These are phyloP conservation scores for Excoecaria cochinchinensis DNA, from an alignment of 345 rosid genomes.

Conservation along the genomic window DNA sequence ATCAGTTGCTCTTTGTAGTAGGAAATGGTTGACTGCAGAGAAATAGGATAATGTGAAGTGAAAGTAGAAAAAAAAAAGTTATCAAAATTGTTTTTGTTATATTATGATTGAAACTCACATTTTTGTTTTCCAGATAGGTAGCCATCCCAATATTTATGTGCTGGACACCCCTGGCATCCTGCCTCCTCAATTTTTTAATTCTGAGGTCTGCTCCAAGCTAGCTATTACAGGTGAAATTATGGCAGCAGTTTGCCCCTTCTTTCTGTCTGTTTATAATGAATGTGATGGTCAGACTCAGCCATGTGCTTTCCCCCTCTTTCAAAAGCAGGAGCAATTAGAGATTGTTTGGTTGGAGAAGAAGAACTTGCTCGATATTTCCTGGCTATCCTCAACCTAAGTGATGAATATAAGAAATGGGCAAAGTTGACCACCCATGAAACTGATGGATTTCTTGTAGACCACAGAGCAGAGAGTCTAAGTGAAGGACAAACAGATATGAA, in stretches of 20 bases:
- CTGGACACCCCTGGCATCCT: constrained; percentile 85
- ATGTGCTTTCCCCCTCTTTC: neutral
- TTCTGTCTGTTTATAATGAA: neutral
- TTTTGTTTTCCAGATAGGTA: constrained; percentile 50
- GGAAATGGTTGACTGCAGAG: neutral
- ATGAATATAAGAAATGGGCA: constrained; percentile 70
- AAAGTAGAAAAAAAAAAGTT: neutral
- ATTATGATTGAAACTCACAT: neutral
- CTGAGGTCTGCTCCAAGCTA: constrained; percentile 66
- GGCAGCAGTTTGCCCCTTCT: neutral
- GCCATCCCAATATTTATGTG: constrained; percentile 75
- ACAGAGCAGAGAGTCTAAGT: constrained; percentile 20
- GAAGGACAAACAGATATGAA: constrained; percentile 19
- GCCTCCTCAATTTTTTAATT: constrained; percentile 50
- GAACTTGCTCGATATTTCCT: constrained; percentile 60
- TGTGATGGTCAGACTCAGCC: neutral
- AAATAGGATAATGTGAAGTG: neutral
- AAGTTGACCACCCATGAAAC: constrained; percentile 28
- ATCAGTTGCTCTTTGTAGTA: neutral
- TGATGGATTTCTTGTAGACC: constrained; percentile 15
- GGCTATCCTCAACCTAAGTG: constrained; percentile 50
- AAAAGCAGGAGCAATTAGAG: constrained; percentile 62
- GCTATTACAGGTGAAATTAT: constrained; percentile 65
- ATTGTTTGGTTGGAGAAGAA: constrained; percentile 46
- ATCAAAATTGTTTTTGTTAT: too few species aligned